Evolutionary conservation across 2,329 filamentous ascomycete species (phyloP).

Genomic region (Lomentospora prolificans): DNA sequence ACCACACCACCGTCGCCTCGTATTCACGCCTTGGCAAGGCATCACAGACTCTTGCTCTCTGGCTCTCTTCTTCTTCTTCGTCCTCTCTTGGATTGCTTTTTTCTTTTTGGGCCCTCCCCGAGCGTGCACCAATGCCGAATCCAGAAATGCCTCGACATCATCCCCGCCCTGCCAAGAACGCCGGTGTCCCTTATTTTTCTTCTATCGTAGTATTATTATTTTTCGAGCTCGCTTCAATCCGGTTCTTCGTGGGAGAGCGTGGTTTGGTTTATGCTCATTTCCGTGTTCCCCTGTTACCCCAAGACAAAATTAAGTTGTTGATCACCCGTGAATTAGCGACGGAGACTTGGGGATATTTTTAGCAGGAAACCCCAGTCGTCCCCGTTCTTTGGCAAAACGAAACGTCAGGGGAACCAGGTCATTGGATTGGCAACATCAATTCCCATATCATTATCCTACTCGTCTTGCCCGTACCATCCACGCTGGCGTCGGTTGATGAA

Average conservation of each 20-base stretch:
- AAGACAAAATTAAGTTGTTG: background rate
- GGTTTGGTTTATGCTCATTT: no score
- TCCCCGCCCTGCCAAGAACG: background rate
- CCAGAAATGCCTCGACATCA: background rate
- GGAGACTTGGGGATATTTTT: background rate
- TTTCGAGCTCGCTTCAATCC: no score
- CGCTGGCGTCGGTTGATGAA: no score
- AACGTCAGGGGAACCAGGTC: background rate
- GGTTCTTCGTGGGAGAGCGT: no score
- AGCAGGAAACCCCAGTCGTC: background rate
- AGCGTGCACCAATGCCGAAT: background rate
- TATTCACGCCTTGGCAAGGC: conserved; percentile 7
- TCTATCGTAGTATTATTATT: no score
- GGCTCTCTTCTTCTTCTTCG: background rate
- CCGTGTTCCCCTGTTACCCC: no score
- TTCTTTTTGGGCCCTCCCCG: background rate
- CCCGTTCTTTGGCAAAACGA: background rate
- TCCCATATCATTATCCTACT: no score
- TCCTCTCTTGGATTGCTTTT: background rate
- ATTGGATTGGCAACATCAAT: background rate
- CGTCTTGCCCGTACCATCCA: no score
- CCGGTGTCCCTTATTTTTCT: no score
- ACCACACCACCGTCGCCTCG: background rate
- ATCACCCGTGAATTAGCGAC: background rate
- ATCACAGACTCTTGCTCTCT: background rate